Conservation (phyloP, 306 rosid genomes). For the Alnus glutinosa region DNA sequence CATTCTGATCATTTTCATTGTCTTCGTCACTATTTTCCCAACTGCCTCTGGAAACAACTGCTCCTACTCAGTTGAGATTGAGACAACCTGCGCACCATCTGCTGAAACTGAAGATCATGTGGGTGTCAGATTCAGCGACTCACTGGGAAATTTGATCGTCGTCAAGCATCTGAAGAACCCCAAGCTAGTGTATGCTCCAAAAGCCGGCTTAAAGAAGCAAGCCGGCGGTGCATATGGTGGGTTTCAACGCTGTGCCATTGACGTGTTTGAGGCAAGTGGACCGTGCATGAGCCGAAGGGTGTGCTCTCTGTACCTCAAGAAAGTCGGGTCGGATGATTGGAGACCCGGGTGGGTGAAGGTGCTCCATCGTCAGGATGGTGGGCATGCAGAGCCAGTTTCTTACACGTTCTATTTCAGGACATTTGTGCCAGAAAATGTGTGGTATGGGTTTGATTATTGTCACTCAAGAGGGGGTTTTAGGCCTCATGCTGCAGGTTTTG, state of each 20-base stretch:
- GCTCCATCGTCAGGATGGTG: constrained; percentile 23
- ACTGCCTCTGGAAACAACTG: constrained; percentile 18
- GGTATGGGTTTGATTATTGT: constrained; percentile 43
- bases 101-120: constrained; percentile 29
- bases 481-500: constrained; percentile 19
- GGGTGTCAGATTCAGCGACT: constrained; percentile 31
- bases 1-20: constrained; percentile 5
- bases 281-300: constrained; percentile 31
- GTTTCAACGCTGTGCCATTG: constrained; percentile 35
- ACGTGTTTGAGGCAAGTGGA: constrained; percentile 35
- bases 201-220: constrained; percentile 19
- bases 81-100: constrained; percentile 34
- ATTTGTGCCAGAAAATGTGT: constrained; percentile 40
- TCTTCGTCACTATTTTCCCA: constrained; percentile 18
- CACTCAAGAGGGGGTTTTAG: constrained; percentile 10
- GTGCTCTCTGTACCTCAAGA: constrained; percentile 32
- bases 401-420: constrained; percentile 33
- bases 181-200: constrained; percentile 20
- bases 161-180: constrained; percentile 35
- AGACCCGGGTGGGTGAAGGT: constrained; percentile 40
- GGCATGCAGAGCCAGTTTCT: constrained; percentile 23
- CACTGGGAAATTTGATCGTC: constrained; percentile 24
- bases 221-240: constrained; percentile 12
- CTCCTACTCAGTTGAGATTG: constrained; percentile 37
- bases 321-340: constrained; percentile 38